phyloP scores from a whole-genome alignment of 495 filamentous ascomycete species.

The Daldinia vernicosa region DNA sequence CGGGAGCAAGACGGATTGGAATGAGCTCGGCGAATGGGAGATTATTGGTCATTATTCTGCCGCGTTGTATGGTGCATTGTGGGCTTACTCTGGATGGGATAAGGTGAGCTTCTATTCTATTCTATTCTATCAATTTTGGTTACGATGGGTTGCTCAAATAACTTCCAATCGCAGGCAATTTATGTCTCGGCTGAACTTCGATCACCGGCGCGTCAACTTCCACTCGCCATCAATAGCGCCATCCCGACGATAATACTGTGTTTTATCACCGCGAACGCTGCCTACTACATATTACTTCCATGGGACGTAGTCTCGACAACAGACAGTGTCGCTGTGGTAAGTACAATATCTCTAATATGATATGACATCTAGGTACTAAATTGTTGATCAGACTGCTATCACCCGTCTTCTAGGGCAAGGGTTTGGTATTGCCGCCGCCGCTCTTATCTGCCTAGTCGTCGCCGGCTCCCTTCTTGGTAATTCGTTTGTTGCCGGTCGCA shows the following conservation, averaged over 20 bases:
- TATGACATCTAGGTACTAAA: not conserved
- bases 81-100: constrained; percentile 70
- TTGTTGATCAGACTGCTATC: constrained; percentile 57
- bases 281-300: constrained; percentile 65
- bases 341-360: constrained; percentile 28
- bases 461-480: constrained; percentile 65
- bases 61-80: constrained; percentile 63
- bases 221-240: constrained; percentile 64
- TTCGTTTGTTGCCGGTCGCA: constrained; percentile 64
- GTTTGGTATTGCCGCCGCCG: constrained; percentile 57
- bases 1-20: constrained; percentile 62
- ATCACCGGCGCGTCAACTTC: constrained; percentile 60
- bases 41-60: constrained; percentile 62
- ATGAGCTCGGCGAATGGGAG: constrained; percentile 55
- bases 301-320: constrained; percentile 62
- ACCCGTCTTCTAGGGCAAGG: constrained; percentile 58
- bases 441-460: constrained; percentile 62
- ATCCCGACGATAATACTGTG: constrained; percentile 64
- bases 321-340: constrained; percentile 65
- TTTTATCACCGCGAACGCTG: constrained; percentile 62
- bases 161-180: constrained; percentile 53
- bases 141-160: not conserved
- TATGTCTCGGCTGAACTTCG: constrained; percentile 64
- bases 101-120: constrained; percentile 53
- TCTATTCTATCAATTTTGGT: not conserved